Base-by-base conservation (phyloP, 148 eudicot species). In the Drosera capensis region DNA sequence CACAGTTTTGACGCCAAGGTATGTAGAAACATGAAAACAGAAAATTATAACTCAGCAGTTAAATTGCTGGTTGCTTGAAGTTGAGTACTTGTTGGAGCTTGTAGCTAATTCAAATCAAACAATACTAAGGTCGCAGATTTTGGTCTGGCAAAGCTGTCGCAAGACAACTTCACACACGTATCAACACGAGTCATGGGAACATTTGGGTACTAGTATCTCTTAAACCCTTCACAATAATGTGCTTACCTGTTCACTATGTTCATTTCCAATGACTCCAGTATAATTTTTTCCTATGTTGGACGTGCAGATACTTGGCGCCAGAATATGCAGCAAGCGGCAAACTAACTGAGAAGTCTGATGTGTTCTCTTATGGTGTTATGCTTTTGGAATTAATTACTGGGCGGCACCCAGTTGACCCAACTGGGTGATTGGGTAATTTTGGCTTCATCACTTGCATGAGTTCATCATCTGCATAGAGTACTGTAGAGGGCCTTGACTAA, bases 171-270 rank as follows among this genome's bases (percentile, higher is more conserved):
- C 21, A 59, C 57, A n/a, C 64, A 59, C 31, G 64, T 59, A 2
- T 59, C 64, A 1, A 59, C 64, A 7, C 56, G 56, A 2, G 47
- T 59, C 20, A 59, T 59, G 64, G 64, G 64, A 43, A 59, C 57
- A 45, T 59, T 59, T 29, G 57, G 64, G 64, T 59, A 51, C 35
- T 25, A n/a, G n/a, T n/a, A 25, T 5, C 17, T 6, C 2, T 39
- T 6, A 28, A 28, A 5, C 31, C 11, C 31, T n/a, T n/a, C n/a
- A n/a, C n/a, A n/a, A n/a, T n/a, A n/a, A n/a, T n/a, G n/a, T 34
- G 8, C 8, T 34, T 30, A 30, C 11, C 1, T 34, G 14, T 34
- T 34, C 1, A 1, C 11, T 34, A 1, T 6, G 0, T 0, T 34
- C 14, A 1, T 34, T 34, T 6, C 1, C 14, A 34, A 11, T 34